These are phyloP conservation scores for Angomonas desouzai DNA, from an alignment of 208 protist species.

Conservation along the genomic window DNA sequence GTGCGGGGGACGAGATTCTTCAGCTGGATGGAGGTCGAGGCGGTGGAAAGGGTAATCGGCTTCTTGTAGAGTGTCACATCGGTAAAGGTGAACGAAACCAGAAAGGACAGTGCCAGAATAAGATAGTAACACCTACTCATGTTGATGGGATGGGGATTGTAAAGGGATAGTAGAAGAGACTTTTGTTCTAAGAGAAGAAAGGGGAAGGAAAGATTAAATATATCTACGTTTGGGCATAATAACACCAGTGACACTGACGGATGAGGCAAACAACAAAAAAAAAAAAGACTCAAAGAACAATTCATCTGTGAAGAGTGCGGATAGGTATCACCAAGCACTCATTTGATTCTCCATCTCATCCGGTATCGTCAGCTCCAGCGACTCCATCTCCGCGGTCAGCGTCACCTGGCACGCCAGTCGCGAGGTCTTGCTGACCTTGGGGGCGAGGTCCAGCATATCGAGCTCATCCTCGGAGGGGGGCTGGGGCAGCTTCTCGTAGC, in stretches of 20 bases:
- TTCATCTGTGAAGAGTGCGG: neutral
- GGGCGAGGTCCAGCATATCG: constrained; percentile 90
- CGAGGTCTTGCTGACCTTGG: constrained; percentile 51
- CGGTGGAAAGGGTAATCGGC: constrained; percentile 3
- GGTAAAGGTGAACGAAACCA: neutral
- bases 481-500: constrained; percentile 77
- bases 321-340: constrained; percentile 12
- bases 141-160: too few relatives aligned
- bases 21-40: neutral
- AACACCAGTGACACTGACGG: too few relatives aligned
- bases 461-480: constrained; percentile 90
- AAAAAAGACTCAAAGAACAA: neutral
- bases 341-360: constrained; percentile 57
- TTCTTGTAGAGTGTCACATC: constrained; percentile 1
- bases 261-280: neutral
- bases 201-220: neutral
- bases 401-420: constrained; percentile 78
- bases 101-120: neutral
- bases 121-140: constrained; percentile 1
- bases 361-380: constrained; percentile 43
- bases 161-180: too few relatives aligned
- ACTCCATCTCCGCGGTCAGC: constrained; percentile 48
- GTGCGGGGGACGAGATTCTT: neutral
- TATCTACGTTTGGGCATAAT: too few relatives aligned
- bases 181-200: neutral